These are phyloP conservation scores for Coemansia javaensis DNA, from an alignment of 192 early-diverging fungal genomes.

Conservation along the genomic window DNA sequence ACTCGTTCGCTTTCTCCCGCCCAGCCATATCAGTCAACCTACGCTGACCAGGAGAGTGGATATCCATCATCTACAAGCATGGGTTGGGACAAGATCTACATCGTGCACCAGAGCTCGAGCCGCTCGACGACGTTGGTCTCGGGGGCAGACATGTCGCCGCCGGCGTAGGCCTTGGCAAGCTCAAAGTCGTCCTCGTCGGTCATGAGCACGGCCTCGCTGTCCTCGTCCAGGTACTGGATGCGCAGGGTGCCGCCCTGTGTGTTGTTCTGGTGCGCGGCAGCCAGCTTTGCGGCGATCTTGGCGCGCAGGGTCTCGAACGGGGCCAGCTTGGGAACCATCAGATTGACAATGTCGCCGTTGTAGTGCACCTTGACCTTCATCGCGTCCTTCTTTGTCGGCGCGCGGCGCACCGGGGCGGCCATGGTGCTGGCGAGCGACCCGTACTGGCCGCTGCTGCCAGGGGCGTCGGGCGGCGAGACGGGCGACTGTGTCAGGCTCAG, in stretches of 20 bases:
- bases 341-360: slow-evolving; percentile 34
- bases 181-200: slow-evolving; percentile 87
- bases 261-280: too few relatives aligned
- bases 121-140: slow-evolving; percentile 52
- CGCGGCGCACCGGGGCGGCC: slow-evolving; percentile 26
- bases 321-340: slow-evolving; percentile 39
- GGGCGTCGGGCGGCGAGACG: slow-evolving; percentile 18
- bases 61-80: too few relatives aligned
- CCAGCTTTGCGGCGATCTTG: slow-evolving; percentile 35
- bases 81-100: too few relatives aligned
- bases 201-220: slow-evolving; percentile 78
- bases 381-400: slow-evolving; percentile 43
- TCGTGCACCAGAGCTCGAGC: slow-evolving; percentile 56
- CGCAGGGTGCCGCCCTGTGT: slow-evolving; percentile 34
- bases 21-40: too few relatives aligned
- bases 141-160: slow-evolving; percentile 48
- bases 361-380: slow-evolving; percentile 53
- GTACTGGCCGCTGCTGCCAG: slow-evolving; percentile 7
- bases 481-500: slow-evolving; percentile 23
- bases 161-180: slow-evolving; percentile 59
- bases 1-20: too few relatives aligned
- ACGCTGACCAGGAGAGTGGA: too few relatives aligned
- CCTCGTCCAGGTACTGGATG: slow-evolving; percentile 84
- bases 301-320: slow-evolving; percentile 31
- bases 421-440: slow-evolving; percentile 13